Percentiles rank a stretch among this genome's conserved stretches.
Evolutionary conservation across 179 eudicot genomes (phyloP).

Genomic region (Spergularia azorica): DNA sequence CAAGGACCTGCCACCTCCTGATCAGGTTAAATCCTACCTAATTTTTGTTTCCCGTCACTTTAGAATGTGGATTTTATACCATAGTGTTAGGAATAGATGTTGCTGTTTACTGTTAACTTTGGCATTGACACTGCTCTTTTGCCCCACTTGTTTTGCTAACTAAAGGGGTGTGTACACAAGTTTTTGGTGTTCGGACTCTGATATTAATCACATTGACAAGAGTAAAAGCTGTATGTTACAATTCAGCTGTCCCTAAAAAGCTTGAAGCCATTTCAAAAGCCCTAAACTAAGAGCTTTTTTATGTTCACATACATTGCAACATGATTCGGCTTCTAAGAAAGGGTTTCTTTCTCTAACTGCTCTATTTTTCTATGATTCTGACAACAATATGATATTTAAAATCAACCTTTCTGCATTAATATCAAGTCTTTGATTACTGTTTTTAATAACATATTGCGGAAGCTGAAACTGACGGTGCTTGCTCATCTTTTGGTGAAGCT

Average conservation of each 20-base stretch:
- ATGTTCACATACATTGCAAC: no score
- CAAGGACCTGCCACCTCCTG: conserved; percentile 65
- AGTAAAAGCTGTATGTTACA: not conserved
- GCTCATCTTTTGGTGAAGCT: conserved; percentile 46
- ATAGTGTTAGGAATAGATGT: no score
- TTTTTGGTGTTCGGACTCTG: not conserved
- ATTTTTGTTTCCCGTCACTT: conserved; percentile 15
- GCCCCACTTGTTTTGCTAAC: no score
- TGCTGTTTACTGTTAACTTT: no score
- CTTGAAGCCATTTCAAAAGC: not conserved
- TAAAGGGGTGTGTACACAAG: not conserved
- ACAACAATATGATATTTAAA: not conserved
- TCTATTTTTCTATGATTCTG: not conserved
- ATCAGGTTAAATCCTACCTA: conserved; percentile 52
- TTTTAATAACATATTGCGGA: not conserved
- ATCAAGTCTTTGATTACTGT: not conserved
- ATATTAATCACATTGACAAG: not conserved
- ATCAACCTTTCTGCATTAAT: not conserved
- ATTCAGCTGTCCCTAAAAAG: not conserved
- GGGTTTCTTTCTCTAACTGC: not conserved
- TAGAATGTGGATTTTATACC: not conserved
- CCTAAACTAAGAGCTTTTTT: not conserved
- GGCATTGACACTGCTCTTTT: no score
- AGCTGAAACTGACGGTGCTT: conserved; percentile 29
- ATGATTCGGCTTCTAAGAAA: not conserved